A percentile compares a stretch with the other conserved stretches of the same genome.
phyloP scores from a whole-genome alignment of 805 yeast genomes.

The Alloascoidea hylecoeti region DNA sequence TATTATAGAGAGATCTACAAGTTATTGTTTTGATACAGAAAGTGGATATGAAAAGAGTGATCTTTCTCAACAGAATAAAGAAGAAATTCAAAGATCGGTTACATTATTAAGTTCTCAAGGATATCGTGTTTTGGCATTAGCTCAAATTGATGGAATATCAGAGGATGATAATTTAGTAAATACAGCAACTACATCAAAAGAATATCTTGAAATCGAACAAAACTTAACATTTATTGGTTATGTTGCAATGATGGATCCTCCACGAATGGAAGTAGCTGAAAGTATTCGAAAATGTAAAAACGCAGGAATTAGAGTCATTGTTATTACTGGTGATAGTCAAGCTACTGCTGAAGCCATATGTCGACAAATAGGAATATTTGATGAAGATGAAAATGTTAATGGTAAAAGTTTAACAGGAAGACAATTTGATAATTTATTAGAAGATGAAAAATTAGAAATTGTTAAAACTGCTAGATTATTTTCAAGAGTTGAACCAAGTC shows the following conservation, averaged over 20 bases:
- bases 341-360: conserved; percentile 33
- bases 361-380: conserved; percentile 30
- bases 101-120: conserved; percentile 26
- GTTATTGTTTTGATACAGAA: conserved; percentile 18
- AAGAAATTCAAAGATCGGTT: conserved; percentile 20
- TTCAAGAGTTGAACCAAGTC: conserved; percentile 44
- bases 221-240: conserved; percentile 26
- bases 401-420: conserved; percentile 26
- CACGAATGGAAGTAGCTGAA: conserved; percentile 27
- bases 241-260: conserved; percentile 35
- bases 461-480: conserved; percentile 30
- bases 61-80: conserved; percentile 19
- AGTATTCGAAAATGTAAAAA: conserved; percentile 25
- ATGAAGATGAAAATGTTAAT: conserved; percentile 15
- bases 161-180: conserved; percentile 6
- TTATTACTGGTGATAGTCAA: conserved; percentile 34
- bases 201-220: conserved; percentile 20
- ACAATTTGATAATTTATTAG: conserved; percentile 19
- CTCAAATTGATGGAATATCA: conserved; percentile 16
- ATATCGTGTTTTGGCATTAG: conserved; percentile 31
- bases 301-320: conserved; percentile 34
- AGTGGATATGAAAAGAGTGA: conserved; percentile 10
- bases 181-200: conserved; percentile 9
- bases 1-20: conserved; percentile 25
- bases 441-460: conserved; percentile 24